phyloP scores from a whole-genome alignment of 139 green algal species.

The Nannochloris sp. region DNA sequence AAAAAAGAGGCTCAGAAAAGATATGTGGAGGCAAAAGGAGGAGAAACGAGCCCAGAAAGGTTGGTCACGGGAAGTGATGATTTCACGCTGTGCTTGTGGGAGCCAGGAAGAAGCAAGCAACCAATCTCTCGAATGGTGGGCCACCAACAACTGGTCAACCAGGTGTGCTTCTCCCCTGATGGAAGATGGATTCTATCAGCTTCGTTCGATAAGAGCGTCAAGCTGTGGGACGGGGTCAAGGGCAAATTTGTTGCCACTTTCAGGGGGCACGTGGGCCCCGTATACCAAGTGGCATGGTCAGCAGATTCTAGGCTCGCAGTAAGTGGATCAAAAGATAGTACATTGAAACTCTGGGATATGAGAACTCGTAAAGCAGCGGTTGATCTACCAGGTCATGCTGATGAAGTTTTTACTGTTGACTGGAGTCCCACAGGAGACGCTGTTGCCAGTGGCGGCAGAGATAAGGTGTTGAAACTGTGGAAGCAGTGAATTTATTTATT shows the following conservation, averaged over 20 bases:
- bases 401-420: slow-evolving; percentile 78
- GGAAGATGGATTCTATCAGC: slow-evolving; percentile 82
- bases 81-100: slow-evolving; percentile 96
- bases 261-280: slow-evolving; percentile 84
- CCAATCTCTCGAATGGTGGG: slow-evolving; percentile 83
- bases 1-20: slow-evolving; percentile 40
- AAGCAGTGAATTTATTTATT: slow-evolving; percentile 37
- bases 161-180: slow-evolving; percentile 94
- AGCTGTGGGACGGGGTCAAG: slow-evolving; percentile 90
- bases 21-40: slow-evolving; percentile 51
- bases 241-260: slow-evolving; percentile 88
- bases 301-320: slow-evolving; percentile 85
- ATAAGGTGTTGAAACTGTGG: slow-evolving; percentile 94
- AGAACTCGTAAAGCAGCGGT: slow-evolving; percentile 72
- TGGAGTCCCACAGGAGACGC: slow-evolving; percentile 80
- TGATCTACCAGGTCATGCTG: slow-evolving; percentile 92
- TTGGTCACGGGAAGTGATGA: slow-evolving; percentile 93
- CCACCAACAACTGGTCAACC: slow-evolving; percentile 94
- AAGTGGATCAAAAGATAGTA: slow-evolving; percentile 90
- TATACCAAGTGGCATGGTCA: slow-evolving; percentile 94
- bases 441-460: slow-evolving; percentile 90
- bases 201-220: slow-evolving; percentile 96
- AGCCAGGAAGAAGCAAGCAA: slow-evolving; percentile 53
- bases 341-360: slow-evolving; percentile 74
- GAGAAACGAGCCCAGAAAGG: slow-evolving; percentile 53